Evolutionary conservation across 73 alveolate species (phyloP), one percentile per base, ranked within the genome.

Genomic region (Symbiodinium natans): DNA sequence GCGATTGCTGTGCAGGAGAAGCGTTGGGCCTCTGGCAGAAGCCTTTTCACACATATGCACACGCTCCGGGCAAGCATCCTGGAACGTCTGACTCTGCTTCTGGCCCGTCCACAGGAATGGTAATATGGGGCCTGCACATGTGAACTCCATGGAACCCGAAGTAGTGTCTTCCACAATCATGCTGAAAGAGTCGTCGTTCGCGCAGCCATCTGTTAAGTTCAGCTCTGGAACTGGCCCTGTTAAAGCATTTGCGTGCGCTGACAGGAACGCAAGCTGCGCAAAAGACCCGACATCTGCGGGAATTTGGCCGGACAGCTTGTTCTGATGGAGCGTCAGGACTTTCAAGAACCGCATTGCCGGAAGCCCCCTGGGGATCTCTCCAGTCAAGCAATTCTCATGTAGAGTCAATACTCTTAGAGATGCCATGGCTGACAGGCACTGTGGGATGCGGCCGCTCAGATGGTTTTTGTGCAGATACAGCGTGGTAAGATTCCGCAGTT

Each of bases 1-100:
- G 29, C 92, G 92, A 31, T 83, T 83, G 92, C 92, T 41, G 73
- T 83, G 92, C 73, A 83, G 27, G 42, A 83, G 41, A 27, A 83
- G 73, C 38, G 41, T 46, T 11, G 92, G 92, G 25, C 92, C 92
- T 23, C 92, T 42, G 33, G 42, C 21, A 5, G 92, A 27, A 25
- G 74, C 73, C 2, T 6, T 21, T 3, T 42, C 27, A 41, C 92
- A 83, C n/a, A n/a, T n/a, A n/a, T n/a, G n/a, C n/a, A n/a, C n/a
- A n/a, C n/a, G n/a, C n/a, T n/a, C n/a, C n/a, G n/a, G n/a, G n/a
- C n/a, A n/a, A n/a, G n/a, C n/a, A n/a, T n/a, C n/a, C n/a, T n/a
- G n/a, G n/a, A n/a, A n/a, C n/a, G n/a, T n/a, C n/a, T n/a, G n/a
- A n/a, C n/a, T n/a, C n/a, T n/a, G n/a, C n/a, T n/a, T n/a, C n/a